Base-by-base conservation (phyloP, 2,329 filamentous ascomycete species). In the Penicillium carneum region DNA sequence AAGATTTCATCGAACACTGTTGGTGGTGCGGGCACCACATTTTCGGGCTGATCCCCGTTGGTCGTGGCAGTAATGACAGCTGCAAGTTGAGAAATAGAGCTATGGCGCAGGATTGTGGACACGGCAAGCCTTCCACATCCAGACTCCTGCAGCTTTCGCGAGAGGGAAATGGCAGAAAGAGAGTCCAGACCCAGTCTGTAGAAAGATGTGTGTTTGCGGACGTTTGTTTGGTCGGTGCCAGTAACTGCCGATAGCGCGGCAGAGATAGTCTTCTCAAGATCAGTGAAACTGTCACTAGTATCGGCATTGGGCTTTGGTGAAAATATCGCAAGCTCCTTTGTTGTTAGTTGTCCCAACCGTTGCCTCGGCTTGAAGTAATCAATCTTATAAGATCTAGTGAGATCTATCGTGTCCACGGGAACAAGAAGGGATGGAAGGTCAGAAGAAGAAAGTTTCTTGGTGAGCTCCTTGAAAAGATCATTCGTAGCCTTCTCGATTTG, bases 141-240 rank as follows among this genome's bases (percentile, higher is more conserved):
- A 0, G 71, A 63, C 2, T 77, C 68, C 53, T 83, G 82, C 0
- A 97, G 73, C 16, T 75, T 71, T 56, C 83, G 86, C 0, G 90
- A 85, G 9, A 96, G 77, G 0, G 84, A 79, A 64, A 97, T 96
- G 0, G 91, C 91, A 8, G 89, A 90, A 29, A 97, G 87, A 0
- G 93, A 96, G 72, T 97, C 92, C 6, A 97, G 75, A 0, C 93
- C 93, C 2, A 96, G 76, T n/a, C 84, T 86, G 57, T 90, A 88
- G 62, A 97, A 90, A 0, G 92, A 92, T 0, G 87, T 89, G 78
- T 88, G 88, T 34, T 85, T 84, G 10, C 77, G 79, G 39, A 96
- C 81, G 0, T 81, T 76, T 0, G 73, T 67, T 3, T 71, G 59
- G 0, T 84, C 71, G 0, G 86, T 71, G 0, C 77, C 72, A 1